Conservation (phyloP, 305 asterid species). For the Vinca major region DNA sequence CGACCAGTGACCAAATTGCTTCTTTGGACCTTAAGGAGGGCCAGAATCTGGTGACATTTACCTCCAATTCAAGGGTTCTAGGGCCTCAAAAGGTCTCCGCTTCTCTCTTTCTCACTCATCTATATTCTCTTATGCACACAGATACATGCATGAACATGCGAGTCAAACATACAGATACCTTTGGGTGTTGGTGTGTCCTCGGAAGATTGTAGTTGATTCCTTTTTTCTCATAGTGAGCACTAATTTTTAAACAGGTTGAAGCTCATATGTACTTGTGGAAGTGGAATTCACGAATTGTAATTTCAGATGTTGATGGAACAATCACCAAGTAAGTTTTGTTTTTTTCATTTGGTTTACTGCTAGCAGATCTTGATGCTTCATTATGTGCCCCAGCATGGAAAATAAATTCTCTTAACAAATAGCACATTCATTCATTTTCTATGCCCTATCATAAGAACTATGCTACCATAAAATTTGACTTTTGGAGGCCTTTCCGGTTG, state of each 20-base stretch:
- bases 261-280: conserved; percentile 97
- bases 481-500: too few relatives aligned
- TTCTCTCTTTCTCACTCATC: neutral
- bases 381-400: neutral
- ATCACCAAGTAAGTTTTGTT: conserved; percentile 61
- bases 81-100: conserved; percentile 70
- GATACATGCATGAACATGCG: neutral
- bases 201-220: neutral
- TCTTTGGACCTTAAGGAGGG: conserved; percentile 80
- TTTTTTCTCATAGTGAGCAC: neutral
- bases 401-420: conserved; percentile 3
- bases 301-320: conserved; percentile 92
- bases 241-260: conserved; percentile 54
- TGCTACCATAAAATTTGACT: neutral
- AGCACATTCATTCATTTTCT: neutral
- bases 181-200: neutral
- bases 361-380: neutral
- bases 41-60: conserved; percentile 71
- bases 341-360: neutral
- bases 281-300: conserved; percentile 86
- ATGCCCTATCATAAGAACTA: neutral
- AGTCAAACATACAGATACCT: neutral
- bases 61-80: conserved; percentile 71
- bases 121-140: neutral
- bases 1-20: conserved; percentile 72